These are phyloP conservation scores for Claviceps maximensis DNA, from an alignment of 2,329 filamentous ascomycete genomes.

Conservation along the genomic window DNA sequence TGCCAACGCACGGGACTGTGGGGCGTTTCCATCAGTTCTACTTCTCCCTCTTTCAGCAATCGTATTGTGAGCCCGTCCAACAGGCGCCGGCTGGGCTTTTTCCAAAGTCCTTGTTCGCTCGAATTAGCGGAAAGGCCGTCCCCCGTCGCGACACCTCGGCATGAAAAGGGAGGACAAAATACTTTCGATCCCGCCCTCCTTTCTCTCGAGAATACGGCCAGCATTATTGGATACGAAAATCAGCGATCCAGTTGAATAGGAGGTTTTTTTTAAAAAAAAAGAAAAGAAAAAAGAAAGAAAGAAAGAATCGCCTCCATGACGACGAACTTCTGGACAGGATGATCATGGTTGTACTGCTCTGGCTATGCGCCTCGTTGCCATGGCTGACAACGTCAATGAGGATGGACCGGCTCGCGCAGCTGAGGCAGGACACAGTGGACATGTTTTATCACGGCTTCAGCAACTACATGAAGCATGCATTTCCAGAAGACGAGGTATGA, in stretches of 20 bases:
- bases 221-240: neutral
- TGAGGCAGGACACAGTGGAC: constrained; percentile 49
- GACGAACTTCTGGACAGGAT: constrained; percentile 14
- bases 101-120: too few relatives aligned
- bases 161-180: too few relatives aligned
- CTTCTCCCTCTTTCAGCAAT: neutral
- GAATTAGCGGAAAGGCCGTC: neutral
- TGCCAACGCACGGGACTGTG: constrained; percentile 1
- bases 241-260: neutral
- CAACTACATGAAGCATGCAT: constrained; percentile 88
- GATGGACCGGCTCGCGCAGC: constrained; percentile 37
- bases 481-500: constrained; percentile 77
- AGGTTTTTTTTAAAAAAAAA: neutral
- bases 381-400: constrained; percentile 39
- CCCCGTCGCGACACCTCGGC: neutral
- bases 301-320: neutral
- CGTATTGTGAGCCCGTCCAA: neutral
- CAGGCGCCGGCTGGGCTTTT: neutral
- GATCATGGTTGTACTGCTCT: constrained; percentile 14
- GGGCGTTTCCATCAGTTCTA: neutral
- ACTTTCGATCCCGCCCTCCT: too few relatives aligned
- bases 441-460: constrained; percentile 97
- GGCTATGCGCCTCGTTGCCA: constrained; percentile 21
- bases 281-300: neutral
- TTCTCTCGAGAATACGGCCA: too few relatives aligned